A percentile compares a stretch with the other conserved stretches of the same genome.
These are phyloP conservation scores for Trypanosoma grayi DNA, from an alignment of 208 protist species.

Conservation along the genomic window DNA sequence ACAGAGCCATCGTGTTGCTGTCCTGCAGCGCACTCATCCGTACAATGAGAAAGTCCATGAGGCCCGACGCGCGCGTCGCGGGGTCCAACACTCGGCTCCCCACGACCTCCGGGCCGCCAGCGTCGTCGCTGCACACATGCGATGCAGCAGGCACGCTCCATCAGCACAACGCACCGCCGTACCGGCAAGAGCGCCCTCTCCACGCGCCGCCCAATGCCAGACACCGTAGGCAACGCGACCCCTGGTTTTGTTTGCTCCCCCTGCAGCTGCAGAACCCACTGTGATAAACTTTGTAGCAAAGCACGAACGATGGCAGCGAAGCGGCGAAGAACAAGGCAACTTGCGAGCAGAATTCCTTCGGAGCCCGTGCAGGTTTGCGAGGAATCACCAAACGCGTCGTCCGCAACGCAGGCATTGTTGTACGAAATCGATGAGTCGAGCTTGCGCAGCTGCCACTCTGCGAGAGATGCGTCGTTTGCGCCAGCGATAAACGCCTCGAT, in stretches of 20 bases:
- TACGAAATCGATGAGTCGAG: constrained; percentile 6
- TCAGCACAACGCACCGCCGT: constrained; percentile 17
- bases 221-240: too few species aligned
- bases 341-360: constrained; percentile 35
- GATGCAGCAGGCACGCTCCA: constrained; percentile 17
- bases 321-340: constrained; percentile 31
- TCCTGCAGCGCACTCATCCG: constrained; percentile 64
- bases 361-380: constrained; percentile 14
- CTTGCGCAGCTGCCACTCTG: constrained; percentile 22
- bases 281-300: constrained; percentile 30
- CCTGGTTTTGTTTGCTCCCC: constrained; percentile 10
- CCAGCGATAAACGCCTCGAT: constrained; percentile 32
- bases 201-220: not conserved
- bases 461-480: constrained; percentile 34
- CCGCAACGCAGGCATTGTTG: constrained; percentile 8
- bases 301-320: constrained; percentile 32
- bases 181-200: constrained; percentile 18
- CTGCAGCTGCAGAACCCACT: constrained; percentile 51
- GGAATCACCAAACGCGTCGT: constrained; percentile 23
- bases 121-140: not conserved
- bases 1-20: constrained; percentile 64
- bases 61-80: constrained; percentile 14
- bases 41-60: constrained; percentile 75
- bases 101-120: not conserved
- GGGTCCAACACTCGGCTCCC: not conserved